Evolutionary conservation across 345 rosid species (phyloP).

Genomic region (Salix caprea): DNA sequence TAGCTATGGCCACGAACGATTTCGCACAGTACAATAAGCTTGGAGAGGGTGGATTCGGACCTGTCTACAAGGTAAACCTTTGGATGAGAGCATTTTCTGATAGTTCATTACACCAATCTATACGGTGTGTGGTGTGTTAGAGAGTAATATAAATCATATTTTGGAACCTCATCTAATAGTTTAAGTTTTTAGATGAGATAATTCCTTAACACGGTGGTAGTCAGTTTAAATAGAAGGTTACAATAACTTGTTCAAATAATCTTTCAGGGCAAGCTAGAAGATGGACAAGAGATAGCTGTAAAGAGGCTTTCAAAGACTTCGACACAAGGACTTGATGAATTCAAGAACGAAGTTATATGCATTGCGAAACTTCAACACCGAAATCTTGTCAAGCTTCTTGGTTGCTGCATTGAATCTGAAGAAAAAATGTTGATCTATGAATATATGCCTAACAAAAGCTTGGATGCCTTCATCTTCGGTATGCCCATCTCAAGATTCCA

Average conservation of each 20-base stretch:
- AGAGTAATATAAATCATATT: too few species aligned
- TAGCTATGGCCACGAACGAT: conserved; percentile 9
- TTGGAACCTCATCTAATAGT: accelerated
- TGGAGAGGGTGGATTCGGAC: conserved; percentile 32
- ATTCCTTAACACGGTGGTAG: background rate
- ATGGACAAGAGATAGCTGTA: conserved; percentile 37
- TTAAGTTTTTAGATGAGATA: too few species aligned
- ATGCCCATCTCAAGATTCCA: background rate
- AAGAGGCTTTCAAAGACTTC: conserved; percentile 37
- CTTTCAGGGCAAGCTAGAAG: conserved; percentile 27
- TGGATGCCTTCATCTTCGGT: conserved; percentile 28
- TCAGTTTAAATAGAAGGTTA: background rate
- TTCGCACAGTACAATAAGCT: conserved; percentile 11
- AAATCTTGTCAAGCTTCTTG: conserved; percentile 30
- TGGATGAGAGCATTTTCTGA: background rate
- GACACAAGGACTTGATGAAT: conserved; percentile 17
- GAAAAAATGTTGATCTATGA: conserved; percentile 27
- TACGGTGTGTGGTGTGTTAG: too few species aligned
- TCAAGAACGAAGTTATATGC: conserved; percentile 29
- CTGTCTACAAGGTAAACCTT: conserved; percentile 20
- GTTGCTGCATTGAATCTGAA: conserved; percentile 24
- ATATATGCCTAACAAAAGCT: conserved; percentile 30
- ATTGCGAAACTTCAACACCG: conserved; percentile 33
- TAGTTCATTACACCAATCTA: background rate
- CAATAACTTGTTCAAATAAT: background rate